These are phyloP conservation scores for Hyphopichia buzzinii DNA, from an alignment of 1,139 yeast species.

Conservation along the genomic window DNA sequence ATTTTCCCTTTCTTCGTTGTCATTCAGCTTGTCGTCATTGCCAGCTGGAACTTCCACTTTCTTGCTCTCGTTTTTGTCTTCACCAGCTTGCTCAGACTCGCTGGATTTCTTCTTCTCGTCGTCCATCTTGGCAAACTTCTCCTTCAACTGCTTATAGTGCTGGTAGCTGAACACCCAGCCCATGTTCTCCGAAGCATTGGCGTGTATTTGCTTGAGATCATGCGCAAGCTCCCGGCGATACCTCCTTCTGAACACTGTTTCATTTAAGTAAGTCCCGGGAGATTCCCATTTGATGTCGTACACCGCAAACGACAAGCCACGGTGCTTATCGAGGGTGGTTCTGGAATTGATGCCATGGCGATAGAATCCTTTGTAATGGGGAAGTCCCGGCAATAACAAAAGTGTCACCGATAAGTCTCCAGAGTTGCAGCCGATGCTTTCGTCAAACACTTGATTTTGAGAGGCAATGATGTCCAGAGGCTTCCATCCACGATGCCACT, in stretches of 20 bases:
- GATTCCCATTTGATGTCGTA: slow-evolving; percentile 54
- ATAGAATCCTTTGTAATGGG: slow-evolving; percentile 58
- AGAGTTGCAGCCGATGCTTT: slow-evolving; percentile 27
- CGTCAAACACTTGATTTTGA: slow-evolving; percentile 10
- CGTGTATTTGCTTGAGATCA: slow-evolving; percentile 18
- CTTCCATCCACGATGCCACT: slow-evolving; percentile 36
- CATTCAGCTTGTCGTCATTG: neutral
- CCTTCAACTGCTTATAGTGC: slow-evolving; percentile 25
- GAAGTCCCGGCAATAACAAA: slow-evolving; percentile 66
- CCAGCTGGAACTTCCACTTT: neutral
- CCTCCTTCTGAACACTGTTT: slow-evolving; percentile 27
- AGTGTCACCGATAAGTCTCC: slow-evolving; percentile 68
- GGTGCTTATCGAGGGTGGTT: slow-evolving; percentile 49
- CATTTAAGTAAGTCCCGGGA: slow-evolving; percentile 29
- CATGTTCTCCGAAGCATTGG: slow-evolving; percentile 9
- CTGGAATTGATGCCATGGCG: slow-evolving; percentile 73
- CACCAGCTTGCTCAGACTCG: neutral
- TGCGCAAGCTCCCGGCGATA: slow-evolving; percentile 26
- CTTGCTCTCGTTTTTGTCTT: slow-evolving; percentile 4
- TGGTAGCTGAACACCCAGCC: slow-evolving; percentile 37
- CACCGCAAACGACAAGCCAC: slow-evolving; percentile 53
- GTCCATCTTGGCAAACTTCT: slow-evolving; percentile 16
- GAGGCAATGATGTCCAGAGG: slow-evolving; percentile 27
- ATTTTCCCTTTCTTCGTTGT: neutral
- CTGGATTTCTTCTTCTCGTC: neutral